A percentile compares a stretch with the other conserved stretches of the same genome.
Evolutionary conservation across 805 yeast species (phyloP).

Genomic region (Cyberlindnera lachancei): DNA sequence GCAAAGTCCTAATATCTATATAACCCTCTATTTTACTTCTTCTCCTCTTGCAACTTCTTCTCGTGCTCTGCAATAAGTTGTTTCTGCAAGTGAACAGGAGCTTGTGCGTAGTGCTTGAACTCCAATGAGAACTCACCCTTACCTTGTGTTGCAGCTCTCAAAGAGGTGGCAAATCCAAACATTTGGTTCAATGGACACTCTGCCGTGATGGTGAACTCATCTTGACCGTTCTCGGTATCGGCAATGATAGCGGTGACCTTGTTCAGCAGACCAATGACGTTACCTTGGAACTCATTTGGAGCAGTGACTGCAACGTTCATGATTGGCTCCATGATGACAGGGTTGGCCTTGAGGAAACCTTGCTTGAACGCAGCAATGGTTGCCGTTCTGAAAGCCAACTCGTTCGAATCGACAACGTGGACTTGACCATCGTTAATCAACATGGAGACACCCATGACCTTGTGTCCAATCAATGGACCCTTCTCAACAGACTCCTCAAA

Average conservation of each 20-base stretch:
- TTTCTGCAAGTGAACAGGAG: conserved; percentile 83
- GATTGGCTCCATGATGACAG: conserved; percentile 91
- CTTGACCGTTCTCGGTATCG: conserved; percentile 91
- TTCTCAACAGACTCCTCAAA: conserved; percentile 91
- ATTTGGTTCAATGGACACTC: conserved; percentile 94
- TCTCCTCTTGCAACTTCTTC: conserved; percentile 33
- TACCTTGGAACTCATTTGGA: conserved; percentile 94
- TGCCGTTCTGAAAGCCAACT: conserved; percentile 90
- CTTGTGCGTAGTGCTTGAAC: conserved; percentile 86
- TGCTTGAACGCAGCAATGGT: conserved; percentile 87
- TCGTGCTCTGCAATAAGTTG: conserved; percentile 80
- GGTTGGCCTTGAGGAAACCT: conserved; percentile 77
- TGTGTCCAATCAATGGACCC: conserved; percentile 95
- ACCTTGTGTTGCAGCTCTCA: conserved; percentile 97
- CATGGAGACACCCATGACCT: conserved; percentile 89
- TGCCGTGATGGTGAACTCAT: conserved; percentile 87
- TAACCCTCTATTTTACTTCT: conserved; percentile 14
- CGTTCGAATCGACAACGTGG: conserved; percentile 95
- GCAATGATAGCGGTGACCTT: conserved; percentile 86
- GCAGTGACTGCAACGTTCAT: conserved; percentile 92
- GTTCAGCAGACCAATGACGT: conserved; percentile 84
- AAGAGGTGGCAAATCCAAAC: conserved; percentile 93
- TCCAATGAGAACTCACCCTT: conserved; percentile 97
- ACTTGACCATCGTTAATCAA: conserved; percentile 94
- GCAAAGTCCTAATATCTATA: no score